These are phyloP conservation scores for Hirschioporus abietinus DNA, from an alignment of 768 basidiomycete genomes.

Conservation along the genomic window DNA sequence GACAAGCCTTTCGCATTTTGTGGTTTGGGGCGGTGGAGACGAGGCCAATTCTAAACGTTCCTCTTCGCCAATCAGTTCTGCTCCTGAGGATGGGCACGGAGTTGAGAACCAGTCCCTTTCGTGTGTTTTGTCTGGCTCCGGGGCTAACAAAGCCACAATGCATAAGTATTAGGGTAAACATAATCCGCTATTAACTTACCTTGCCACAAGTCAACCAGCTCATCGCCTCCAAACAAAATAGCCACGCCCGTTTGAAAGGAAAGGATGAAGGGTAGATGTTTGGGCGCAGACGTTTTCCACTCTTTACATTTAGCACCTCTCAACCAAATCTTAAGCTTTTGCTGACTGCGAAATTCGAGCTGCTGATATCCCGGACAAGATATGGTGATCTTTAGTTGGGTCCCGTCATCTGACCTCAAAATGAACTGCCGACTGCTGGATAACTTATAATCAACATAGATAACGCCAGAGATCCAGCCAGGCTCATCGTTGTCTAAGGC, in stretches of 20 bases:
- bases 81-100: slow-evolving; percentile 11
- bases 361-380: not conserved
- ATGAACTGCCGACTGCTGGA: not conserved
- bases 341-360: not conserved
- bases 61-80: not conserved
- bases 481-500: not conserved
- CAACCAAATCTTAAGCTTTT: not conserved
- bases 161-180: not conserved
- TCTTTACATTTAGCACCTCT: not conserved
- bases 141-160: not conserved
- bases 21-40: not conserved
- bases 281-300: not conserved
- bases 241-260: not conserved
- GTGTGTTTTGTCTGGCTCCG: slow-evolving; percentile 9
- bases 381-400: not conserved
- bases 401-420: not conserved
- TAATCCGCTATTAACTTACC: slow-evolving; percentile 24
- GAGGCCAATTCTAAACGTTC: not conserved
- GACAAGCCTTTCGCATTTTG: not conserved
- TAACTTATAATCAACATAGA: not conserved
- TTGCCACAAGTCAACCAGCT: slow-evolving; percentile 36
- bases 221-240: slow-evolving; percentile 13
- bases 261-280: not conserved
- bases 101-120: slow-evolving; percentile 29
- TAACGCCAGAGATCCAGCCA: not conserved